Percentiles rank a stretch among this genome's conserved stretches.
These are phyloP conservation scores for Moesziomyces globuligerus DNA, from an alignment of 1,284 basidiomycete genomes.

Conservation along the genomic window DNA sequence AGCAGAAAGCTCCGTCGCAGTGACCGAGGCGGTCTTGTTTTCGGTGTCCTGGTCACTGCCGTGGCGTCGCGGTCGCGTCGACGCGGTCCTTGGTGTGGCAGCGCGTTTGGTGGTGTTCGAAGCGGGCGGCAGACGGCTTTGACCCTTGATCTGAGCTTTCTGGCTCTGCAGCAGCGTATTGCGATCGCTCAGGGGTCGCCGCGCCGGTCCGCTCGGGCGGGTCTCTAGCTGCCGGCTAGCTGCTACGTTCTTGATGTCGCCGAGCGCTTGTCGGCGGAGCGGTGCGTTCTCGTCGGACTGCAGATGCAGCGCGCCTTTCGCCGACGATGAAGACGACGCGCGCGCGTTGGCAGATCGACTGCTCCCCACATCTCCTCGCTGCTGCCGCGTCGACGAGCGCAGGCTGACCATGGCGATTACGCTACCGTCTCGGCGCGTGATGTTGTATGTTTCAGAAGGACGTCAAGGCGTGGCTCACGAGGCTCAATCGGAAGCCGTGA, in stretches of 20 bases:
- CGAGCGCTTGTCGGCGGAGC: slow-evolving; percentile 3
- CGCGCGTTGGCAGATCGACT: slow-evolving; percentile 1
- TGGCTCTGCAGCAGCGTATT: slow-evolving; percentile 5
- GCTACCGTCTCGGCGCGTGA: no score
- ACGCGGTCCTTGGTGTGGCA: not conserved
- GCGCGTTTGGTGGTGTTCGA: not conserved
- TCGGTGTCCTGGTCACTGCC: not conserved
- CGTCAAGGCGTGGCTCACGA: no score
- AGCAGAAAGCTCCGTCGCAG: not conserved
- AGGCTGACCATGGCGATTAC: slow-evolving; percentile 9
- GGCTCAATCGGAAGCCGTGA: no score
- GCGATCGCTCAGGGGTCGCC: slow-evolving; percentile 26
- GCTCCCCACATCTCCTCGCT: not conserved
- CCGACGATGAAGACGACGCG: slow-evolving; percentile 16
- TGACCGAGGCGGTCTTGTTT: not conserved
- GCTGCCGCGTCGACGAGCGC: slow-evolving; percentile 6
- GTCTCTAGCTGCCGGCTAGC: not conserved
- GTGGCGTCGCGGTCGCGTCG: slow-evolving; percentile 20
- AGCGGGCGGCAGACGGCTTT: not conserved
- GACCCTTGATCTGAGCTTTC: not conserved
- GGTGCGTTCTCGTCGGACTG: slow-evolving; percentile 27
- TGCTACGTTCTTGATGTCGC: slow-evolving; percentile 24
- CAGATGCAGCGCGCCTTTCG: slow-evolving; percentile 1
- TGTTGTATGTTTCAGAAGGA: no score
- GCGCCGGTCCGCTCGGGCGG: slow-evolving; percentile 3